phyloP scores from a whole-genome alignment of 495 filamentous ascomycete genomes.

The Podospora sp. region DNA sequence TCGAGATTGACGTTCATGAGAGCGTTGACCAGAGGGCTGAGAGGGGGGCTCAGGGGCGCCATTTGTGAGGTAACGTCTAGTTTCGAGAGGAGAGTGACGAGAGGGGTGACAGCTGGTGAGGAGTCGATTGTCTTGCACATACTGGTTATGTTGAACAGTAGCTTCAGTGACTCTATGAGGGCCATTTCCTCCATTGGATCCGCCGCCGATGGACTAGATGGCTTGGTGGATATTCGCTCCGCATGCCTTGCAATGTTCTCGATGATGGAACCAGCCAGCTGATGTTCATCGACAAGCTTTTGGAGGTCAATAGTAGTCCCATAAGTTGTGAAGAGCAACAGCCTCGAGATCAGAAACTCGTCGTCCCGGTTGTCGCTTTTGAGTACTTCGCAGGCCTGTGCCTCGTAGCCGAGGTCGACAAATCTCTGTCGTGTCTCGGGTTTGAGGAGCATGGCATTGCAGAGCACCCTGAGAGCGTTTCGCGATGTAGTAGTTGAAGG shows the following conservation, averaged over 20 bases:
- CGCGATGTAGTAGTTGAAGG: conserved; percentile 61
- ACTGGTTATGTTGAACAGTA: conserved; percentile 82
- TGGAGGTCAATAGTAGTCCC: conserved; percentile 70
- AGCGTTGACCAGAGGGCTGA: conserved; percentile 71
- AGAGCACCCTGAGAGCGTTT: conserved; percentile 81
- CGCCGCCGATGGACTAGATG: conserved; percentile 34
- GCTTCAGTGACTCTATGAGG: conserved; percentile 79
- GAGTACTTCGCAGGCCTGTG: conserved; percentile 69
- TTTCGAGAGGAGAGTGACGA: conserved; percentile 69
- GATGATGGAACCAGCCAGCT: conserved; percentile 67
- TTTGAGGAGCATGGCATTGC: conserved; percentile 80
- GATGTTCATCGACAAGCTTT: conserved; percentile 67
- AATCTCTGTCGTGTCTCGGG: conserved; percentile 74
- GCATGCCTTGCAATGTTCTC: conserved; percentile 73
- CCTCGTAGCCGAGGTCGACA: conserved; percentile 74
- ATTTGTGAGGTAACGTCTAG: conserved; percentile 35
- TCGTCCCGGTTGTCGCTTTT: conserved; percentile 80
- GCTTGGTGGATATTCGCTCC: conserved; percentile 24
- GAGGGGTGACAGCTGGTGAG: conserved; percentile 65
- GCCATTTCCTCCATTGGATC: conserved; percentile 77
- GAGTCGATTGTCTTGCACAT: conserved; percentile 60
- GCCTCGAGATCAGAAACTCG: conserved; percentile 81
- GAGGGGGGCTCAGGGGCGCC: conserved; percentile 47
- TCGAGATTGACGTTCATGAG: conserved; percentile 75
- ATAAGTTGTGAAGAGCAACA: conserved; percentile 87